Evolutionary conservation across 2,329 filamentous ascomycete genomes (phyloP), one percentile per base, ranked within the genome.

Genomic region (Penicillium sp.): DNA sequence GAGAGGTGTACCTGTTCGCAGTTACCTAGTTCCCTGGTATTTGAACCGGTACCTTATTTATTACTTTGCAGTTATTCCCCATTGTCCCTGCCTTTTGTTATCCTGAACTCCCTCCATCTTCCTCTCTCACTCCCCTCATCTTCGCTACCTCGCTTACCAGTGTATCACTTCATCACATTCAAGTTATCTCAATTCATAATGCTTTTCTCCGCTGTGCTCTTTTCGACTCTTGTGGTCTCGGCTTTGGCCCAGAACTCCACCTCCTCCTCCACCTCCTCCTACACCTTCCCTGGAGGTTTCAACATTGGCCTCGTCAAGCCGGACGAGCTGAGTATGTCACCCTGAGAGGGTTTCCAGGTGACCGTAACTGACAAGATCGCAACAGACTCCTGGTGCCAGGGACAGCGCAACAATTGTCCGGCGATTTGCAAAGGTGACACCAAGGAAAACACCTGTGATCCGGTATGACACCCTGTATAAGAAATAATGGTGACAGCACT

Each of bases 341-440:
- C 14, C 4, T 12, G 27, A 20, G 35, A 33, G 29, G 6, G n/a
- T 47, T 14, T 29, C 22, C 11, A 20, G 25, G 3, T 26, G 52
- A 22, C 6, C 20, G 18, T 40, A 9, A 11, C 51, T 54, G 27
- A 57, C 35, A 11, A 29, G 25, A 18, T 22, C 31, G 18, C 31
- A 15, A 48, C 56, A 82, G 80, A 68, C 58, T 65, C 74, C 54
- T 88, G 84, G 84, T 89, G 86, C 69, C 70, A 72, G 51, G 82
- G 78, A 59, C 76, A 88, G 74, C 73, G 73, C 57, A 84, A 85
- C 72, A 80, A 79, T 43, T 89, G 86, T 75, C 82, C 82, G 15
- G 69, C 79, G 55, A 78, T 88, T 60, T 89, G 86, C 73, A 78
- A 78, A 58, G 78, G 79, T 59, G 67, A 70, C 59, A 73, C 77